These are phyloP conservation scores for Penicillium angulare DNA, from an alignment of 495 filamentous ascomycete genomes.

Conservation along the genomic window DNA sequence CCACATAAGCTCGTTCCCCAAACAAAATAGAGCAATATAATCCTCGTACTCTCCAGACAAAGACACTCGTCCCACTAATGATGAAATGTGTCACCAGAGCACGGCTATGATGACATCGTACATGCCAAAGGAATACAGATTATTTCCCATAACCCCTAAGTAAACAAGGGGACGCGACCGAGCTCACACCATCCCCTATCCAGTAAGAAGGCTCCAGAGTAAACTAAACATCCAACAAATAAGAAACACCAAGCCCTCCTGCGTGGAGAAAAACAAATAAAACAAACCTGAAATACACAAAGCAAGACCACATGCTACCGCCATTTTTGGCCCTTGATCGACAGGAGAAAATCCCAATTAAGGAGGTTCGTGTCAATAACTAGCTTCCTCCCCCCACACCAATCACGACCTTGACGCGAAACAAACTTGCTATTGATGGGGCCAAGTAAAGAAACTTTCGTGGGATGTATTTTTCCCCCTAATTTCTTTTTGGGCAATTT, in stretches of 20 bases:
- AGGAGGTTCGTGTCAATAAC: constrained; percentile 1
- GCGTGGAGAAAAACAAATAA: background rate
- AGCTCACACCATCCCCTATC: background rate
- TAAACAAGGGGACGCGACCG: too few relatives aligned
- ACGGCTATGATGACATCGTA: constrained; percentile 1
- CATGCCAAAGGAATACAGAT: background rate
- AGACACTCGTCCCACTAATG: background rate
- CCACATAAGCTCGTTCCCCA: background rate
- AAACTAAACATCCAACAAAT: too few relatives aligned
- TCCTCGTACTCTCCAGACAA: too few relatives aligned
- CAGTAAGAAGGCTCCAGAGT: too few relatives aligned
- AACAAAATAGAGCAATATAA: too few relatives aligned
- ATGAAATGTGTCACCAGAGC: background rate
- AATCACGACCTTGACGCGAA: too few relatives aligned
- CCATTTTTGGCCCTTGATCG: constrained; percentile 5
- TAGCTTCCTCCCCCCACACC: constrained; percentile 5
- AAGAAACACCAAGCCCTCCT: too few relatives aligned
- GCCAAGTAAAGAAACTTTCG: too few relatives aligned
- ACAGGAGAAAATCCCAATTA: constrained; percentile 3
- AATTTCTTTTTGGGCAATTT: too few relatives aligned
- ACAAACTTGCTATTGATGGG: too few relatives aligned
- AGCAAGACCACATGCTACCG: background rate
- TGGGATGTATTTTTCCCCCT: too few relatives aligned
- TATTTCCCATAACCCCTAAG: background rate
- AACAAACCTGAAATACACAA: background rate